Percentiles rank a stretch among this genome's conserved stretches.
phyloP scores from a whole-genome alignment of 2,329 filamentous ascomycete genomes.

The Ambrosiella xylebori region DNA sequence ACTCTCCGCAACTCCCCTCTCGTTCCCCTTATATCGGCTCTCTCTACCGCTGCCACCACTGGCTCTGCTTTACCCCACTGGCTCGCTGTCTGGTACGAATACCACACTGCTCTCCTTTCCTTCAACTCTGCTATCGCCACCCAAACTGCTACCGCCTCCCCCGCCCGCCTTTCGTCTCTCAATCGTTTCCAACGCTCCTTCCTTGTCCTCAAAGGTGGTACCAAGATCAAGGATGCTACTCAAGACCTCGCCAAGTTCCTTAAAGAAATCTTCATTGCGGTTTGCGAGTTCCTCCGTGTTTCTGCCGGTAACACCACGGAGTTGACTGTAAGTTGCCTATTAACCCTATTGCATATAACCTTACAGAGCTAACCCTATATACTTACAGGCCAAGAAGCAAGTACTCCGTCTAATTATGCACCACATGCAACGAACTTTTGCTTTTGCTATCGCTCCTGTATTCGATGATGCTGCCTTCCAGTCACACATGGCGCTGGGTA shows the following conservation, averaged over 20 bases:
- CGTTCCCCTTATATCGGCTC: slow-evolving; percentile 28
- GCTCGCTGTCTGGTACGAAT: slow-evolving; percentile 36
- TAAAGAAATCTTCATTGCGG: slow-evolving; percentile 19
- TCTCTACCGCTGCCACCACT: slow-evolving; percentile 28
- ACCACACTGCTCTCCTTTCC: slow-evolving; percentile 27
- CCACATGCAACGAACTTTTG: slow-evolving; percentile 38
- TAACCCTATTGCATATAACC: not conserved
- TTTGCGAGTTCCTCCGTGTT: slow-evolving; percentile 27
- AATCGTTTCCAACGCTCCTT: slow-evolving; percentile 45
- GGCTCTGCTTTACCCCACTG: slow-evolving; percentile 23
- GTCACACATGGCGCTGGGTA: slow-evolving; percentile 38
- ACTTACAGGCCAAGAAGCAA: slow-evolving; percentile 12
- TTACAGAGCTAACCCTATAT: not conserved
- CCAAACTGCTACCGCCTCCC: slow-evolving; percentile 26
- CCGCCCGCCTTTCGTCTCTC: slow-evolving; percentile 34
- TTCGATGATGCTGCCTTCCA: slow-evolving; percentile 50
- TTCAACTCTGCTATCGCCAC: slow-evolving; percentile 26
- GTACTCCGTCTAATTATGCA: slow-evolving; percentile 27
- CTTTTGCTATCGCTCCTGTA: slow-evolving; percentile 24
- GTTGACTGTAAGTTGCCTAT: not conserved
- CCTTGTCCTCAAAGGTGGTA: slow-evolving; percentile 34
- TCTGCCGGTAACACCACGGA: not conserved
- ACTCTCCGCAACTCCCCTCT: slow-evolving; percentile 40
- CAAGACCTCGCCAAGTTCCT: slow-evolving; percentile 36
- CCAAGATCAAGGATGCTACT: slow-evolving; percentile 44